Conservation (phyloP, 2,329 filamentous ascomycete genomes). For the Colletotrichum nymphaeae region DNA sequence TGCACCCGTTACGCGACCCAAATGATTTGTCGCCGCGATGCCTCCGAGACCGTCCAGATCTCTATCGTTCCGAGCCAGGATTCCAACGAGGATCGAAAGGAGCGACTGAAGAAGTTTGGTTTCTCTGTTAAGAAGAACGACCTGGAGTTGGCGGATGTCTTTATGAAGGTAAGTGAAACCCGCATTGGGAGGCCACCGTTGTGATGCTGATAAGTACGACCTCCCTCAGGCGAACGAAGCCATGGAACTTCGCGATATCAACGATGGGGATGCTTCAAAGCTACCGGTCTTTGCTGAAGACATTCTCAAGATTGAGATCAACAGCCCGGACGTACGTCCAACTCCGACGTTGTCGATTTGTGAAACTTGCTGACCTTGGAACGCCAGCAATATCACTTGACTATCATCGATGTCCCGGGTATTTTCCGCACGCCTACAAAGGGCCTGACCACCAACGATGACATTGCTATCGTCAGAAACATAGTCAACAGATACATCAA, state of each 20-base stretch:
- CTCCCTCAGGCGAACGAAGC: conserved; percentile 49
- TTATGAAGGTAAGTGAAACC: conserved; percentile 48
- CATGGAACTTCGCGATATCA: conserved; percentile 55
- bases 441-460: conserved; percentile 55
- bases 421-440: conserved; percentile 54
- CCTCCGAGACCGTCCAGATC: conserved; percentile 46
- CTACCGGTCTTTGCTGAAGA: conserved; percentile 57
- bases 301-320: conserved; percentile 56
- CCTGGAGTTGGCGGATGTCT: conserved; percentile 49
- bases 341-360: neutral
- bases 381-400: conserved; percentile 56
- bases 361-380: neutral
- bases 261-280: conserved; percentile 10
- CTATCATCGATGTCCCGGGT: conserved; percentile 65
- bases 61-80: conserved; percentile 52
- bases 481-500: conserved; percentile 61
- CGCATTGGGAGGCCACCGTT: neutral
- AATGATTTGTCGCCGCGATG: conserved; percentile 55
- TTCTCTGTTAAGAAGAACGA: conserved; percentile 40
- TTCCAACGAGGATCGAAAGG: conserved; percentile 34
- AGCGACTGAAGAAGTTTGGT: conserved; percentile 41
- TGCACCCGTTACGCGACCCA: conserved; percentile 63
- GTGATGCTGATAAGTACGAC: neutral
- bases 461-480: conserved; percentile 56
- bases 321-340: conserved; percentile 51